Evolutionary conservation across 352 stramenopile genomes (phyloP).

Genomic region (Phytopythium vexans): DNA sequence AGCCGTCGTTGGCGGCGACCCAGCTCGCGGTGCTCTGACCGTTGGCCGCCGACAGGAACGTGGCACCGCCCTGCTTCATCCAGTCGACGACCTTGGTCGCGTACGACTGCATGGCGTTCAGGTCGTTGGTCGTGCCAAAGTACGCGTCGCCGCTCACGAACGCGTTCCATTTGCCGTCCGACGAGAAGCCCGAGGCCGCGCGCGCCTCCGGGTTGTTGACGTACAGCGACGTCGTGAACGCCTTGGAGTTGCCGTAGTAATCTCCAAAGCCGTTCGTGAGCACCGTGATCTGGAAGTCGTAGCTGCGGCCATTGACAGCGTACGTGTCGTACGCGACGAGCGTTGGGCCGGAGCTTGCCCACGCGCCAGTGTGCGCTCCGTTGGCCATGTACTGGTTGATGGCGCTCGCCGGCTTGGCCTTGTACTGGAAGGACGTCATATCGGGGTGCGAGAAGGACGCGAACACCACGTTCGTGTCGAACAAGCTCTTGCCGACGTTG

Average conservation of each 20-base stretch:
- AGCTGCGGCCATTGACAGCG: slow-evolving; percentile 40
- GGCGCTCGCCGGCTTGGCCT: slow-evolving; percentile 20
- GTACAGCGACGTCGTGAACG: slow-evolving; percentile 42
- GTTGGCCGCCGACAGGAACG: slow-evolving; percentile 36
- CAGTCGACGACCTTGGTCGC: slow-evolving; percentile 32
- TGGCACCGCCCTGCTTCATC: slow-evolving; percentile 37
- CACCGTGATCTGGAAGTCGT: slow-evolving; percentile 63
- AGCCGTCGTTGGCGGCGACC: slow-evolving; percentile 26
- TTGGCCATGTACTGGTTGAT: slow-evolving; percentile 55
- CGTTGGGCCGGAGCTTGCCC: slow-evolving; percentile 40
- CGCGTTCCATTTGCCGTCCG: slow-evolving; percentile 27
- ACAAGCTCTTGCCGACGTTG: slow-evolving; percentile 55
- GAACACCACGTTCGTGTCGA: slow-evolving; percentile 53
- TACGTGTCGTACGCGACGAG: slow-evolving; percentile 65
- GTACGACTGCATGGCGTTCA: slow-evolving; percentile 55
- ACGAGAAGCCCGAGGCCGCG: slow-evolving; percentile 38
- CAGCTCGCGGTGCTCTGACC: slow-evolving; percentile 30
- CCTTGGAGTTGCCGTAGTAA: slow-evolving; percentile 23
- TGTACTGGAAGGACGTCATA: slow-evolving; percentile 49
- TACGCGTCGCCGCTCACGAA: slow-evolving; percentile 41
- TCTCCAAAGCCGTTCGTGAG: slow-evolving; percentile 41
- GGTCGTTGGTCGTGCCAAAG: slow-evolving; percentile 38
- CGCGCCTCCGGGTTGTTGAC: slow-evolving; percentile 63
- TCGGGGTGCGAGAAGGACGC: slow-evolving; percentile 44
- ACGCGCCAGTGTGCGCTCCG: slow-evolving; percentile 30